Conservation (phyloP, 1,284 basidiomycete genomes). For the Ustilago lituana region DNA sequence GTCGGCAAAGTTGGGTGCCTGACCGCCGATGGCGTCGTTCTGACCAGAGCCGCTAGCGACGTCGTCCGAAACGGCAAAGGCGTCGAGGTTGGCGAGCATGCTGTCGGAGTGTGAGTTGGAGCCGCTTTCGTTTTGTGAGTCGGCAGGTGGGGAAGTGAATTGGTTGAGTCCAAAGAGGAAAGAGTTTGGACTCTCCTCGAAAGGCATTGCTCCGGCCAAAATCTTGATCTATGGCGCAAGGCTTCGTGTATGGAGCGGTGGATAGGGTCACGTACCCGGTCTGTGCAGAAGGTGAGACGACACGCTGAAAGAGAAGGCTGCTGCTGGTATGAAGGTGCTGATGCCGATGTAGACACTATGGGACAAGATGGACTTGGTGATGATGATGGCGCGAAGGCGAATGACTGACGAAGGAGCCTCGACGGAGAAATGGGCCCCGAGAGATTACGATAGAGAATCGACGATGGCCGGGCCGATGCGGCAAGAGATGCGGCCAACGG, state of each 20-base stretch:
- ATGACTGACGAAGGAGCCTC: neutral
- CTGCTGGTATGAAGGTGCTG: no score
- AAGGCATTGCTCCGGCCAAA: conserved; percentile 41
- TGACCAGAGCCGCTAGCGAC: conserved; percentile 22
- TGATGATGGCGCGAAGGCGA: conserved; percentile 5
- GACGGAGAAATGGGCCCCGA: neutral
- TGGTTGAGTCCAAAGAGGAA: conserved; percentile 63
- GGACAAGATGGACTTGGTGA: no score
- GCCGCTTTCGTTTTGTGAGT: conserved; percentile 33
- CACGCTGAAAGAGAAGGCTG: no score
- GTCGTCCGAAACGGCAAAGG: conserved; percentile 44
- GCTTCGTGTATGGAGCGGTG: neutral
- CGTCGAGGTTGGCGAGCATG: conserved; percentile 52
- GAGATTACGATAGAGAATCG: conserved; percentile 2
- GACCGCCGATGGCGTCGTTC: conserved; percentile 31
- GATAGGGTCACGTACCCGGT: neutral
- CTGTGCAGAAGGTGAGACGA: no score
- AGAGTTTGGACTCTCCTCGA: conserved; percentile 56
- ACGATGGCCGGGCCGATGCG: conserved; percentile 29
- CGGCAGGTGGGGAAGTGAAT: conserved; percentile 48
- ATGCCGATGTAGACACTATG: neutral
- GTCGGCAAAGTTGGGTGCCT: conserved; percentile 60
- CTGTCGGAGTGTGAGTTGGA: conserved; percentile 36
- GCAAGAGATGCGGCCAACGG: conserved; percentile 1
- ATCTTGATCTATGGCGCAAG: conserved; percentile 1